Conservation (phyloP, 805 yeast genomes). For the Dipodascus geniculatus region DNA sequence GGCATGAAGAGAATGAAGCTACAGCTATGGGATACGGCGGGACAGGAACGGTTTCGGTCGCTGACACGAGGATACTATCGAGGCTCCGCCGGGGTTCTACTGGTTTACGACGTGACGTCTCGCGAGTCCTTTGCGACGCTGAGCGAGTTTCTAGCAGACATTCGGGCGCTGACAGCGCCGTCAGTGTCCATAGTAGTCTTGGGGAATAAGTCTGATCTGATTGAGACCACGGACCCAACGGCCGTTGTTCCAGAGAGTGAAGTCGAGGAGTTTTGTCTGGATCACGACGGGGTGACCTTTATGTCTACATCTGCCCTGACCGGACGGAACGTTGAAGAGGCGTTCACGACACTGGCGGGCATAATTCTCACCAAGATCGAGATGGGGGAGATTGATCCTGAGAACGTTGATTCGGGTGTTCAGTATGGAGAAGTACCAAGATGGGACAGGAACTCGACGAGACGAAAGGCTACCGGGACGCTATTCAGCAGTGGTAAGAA, state of each 20-base stretch:
- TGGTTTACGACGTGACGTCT: conserved; percentile 82
- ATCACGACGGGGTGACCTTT: conserved; percentile 28
- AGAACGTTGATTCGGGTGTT: conserved; percentile 34
- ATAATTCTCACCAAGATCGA: conserved; percentile 37
- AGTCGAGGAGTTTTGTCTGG: conserved; percentile 24
- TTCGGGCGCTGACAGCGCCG: conserved; percentile 84
- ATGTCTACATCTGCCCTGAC: conserved; percentile 31
- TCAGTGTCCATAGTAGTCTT: conserved; percentile 84
- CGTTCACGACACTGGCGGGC: conserved; percentile 30
- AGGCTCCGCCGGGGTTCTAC: conserved; percentile 90
- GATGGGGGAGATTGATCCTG: conserved; percentile 37
- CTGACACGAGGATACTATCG: conserved; percentile 89
- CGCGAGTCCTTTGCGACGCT: conserved; percentile 78
- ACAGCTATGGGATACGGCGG: conserved; percentile 96
- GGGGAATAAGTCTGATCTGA: conserved; percentile 85
- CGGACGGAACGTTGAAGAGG: conserved; percentile 32
- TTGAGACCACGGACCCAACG: conserved; percentile 22
- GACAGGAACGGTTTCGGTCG: conserved; percentile 92
- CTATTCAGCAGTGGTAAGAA: background rate
- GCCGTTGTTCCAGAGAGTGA: conserved; percentile 25
- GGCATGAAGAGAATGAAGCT: conserved; percentile 42
- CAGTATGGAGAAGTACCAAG: conserved; percentile 38
- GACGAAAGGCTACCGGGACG: background rate
- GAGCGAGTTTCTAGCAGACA: conserved; percentile 78
- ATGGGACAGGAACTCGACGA: conserved; percentile 21